phyloP scores from a whole-genome alignment of 2,329 filamentous ascomycete genomes.

The Chaetomiaceae sp. region DNA sequence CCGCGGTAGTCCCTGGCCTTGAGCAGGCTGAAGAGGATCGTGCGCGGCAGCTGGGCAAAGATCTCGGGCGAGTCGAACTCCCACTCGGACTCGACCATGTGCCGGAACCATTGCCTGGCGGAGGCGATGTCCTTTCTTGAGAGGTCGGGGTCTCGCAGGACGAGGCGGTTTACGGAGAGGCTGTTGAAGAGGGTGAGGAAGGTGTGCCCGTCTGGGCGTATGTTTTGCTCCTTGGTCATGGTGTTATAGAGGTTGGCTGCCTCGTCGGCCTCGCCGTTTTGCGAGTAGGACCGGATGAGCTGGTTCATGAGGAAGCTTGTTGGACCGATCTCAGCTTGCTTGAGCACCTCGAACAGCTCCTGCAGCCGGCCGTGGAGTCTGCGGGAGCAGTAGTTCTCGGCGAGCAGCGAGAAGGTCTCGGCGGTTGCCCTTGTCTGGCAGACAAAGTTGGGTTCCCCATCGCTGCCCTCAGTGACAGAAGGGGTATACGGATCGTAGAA shows the following conservation, averaged over 20 bases:
- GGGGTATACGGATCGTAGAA: slow-evolving; percentile 21
- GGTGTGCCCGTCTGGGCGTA: slow-evolving; percentile 63
- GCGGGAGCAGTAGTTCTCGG: slow-evolving; percentile 65
- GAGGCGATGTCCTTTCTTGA: slow-evolving; percentile 16
- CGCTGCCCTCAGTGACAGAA: slow-evolving; percentile 4
- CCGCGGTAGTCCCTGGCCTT: slow-evolving; percentile 45
- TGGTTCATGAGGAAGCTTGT: slow-evolving; percentile 78
- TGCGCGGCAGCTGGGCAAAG: slow-evolving; percentile 29
- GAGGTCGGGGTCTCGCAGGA: slow-evolving; percentile 19
- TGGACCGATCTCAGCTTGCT: slow-evolving; percentile 58
- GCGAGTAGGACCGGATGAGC: slow-evolving; percentile 62
- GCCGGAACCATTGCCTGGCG: slow-evolving; percentile 29
- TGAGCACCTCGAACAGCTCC: slow-evolving; percentile 58
- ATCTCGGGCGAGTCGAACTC: slow-evolving; percentile 27
- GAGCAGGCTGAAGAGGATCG: slow-evolving; percentile 37
- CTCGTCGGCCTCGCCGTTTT: slow-evolving; percentile 50
- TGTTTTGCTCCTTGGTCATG: slow-evolving; percentile 45
- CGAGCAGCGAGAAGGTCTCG: slow-evolving; percentile 73
- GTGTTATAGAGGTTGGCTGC: slow-evolving; percentile 53
- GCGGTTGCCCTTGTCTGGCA: slow-evolving; percentile 58
- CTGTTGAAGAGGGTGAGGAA: slow-evolving; percentile 65
- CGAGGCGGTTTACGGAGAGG: slow-evolving; percentile 46
- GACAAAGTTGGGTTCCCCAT: slow-evolving; percentile 28
- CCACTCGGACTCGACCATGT: slow-evolving; percentile 30
- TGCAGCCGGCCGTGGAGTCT: slow-evolving; percentile 54